phyloP scores from a whole-genome alignment of 2,329 filamentous ascomycete species.

The Penicillium capsulatum region DNA sequence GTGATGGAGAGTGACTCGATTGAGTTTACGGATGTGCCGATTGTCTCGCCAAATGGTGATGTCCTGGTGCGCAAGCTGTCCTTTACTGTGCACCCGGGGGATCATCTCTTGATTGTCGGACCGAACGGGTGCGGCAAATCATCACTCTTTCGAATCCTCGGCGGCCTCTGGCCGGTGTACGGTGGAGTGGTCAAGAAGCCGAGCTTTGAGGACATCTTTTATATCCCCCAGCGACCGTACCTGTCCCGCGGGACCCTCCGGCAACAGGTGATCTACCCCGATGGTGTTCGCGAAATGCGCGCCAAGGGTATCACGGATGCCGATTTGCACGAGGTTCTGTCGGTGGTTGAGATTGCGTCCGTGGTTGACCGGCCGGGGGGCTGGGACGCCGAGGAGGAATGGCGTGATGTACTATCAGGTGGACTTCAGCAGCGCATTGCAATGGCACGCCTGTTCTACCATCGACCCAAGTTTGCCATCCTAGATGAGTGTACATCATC shows the following conservation, averaged over 20 bases:
- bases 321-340: conserved; percentile 72
- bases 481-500: conserved; percentile 94
- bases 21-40: conserved; percentile 82
- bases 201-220: conserved; percentile 89
- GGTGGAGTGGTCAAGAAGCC: conserved; percentile 91
- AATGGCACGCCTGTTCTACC: conserved; percentile 94
- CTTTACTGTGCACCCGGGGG: conserved; percentile 79
- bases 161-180: conserved; percentile 96
- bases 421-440: conserved; percentile 94
- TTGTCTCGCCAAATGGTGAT: conserved; percentile 94
- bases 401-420: conserved; percentile 88
- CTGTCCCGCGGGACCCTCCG: conserved; percentile 86
- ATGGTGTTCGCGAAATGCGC: conserved; percentile 81
- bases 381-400: conserved; percentile 94
- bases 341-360: conserved; percentile 74
- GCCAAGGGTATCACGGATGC: conserved; percentile 75
- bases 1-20: conserved; percentile 80
- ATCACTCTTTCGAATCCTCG: conserved; percentile 90
- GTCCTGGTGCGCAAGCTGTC: conserved; percentile 81
- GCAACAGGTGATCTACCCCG: conserved; percentile 95
- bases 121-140: conserved; percentile 98
- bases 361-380: conserved; percentile 75
- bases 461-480: conserved; percentile 87
- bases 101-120: conserved; percentile 90
- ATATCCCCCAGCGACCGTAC: conserved; percentile 94